These are phyloP conservation scores for Penicillium canescens DNA, from an alignment of 495 filamentous ascomycete genomes.

Conservation along the genomic window DNA sequence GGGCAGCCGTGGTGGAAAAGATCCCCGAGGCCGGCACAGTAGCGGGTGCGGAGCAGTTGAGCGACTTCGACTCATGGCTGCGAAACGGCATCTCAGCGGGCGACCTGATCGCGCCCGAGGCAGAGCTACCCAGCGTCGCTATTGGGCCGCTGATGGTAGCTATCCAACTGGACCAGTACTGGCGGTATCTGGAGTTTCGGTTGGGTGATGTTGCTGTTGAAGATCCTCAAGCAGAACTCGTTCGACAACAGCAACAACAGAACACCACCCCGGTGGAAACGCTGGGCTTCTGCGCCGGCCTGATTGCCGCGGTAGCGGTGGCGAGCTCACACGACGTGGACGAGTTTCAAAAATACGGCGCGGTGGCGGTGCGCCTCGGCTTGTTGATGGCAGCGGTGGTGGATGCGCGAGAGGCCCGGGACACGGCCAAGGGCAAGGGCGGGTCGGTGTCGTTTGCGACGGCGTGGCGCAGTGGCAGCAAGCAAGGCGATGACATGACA, in stretches of 20 bases:
- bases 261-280: slow-evolving; percentile 19
- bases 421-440: slow-evolving; percentile 16
- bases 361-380: slow-evolving; percentile 40
- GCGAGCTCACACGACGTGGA: slow-evolving; percentile 18
- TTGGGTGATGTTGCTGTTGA: neutral
- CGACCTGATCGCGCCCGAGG: neutral
- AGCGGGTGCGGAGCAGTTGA: neutral
- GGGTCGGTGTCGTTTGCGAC: slow-evolving; percentile 23
- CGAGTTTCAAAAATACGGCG: slow-evolving; percentile 35
- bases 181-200: slow-evolving; percentile 9
- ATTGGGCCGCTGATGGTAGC: slow-evolving; percentile 28
- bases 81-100: neutral
- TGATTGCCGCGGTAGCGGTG: slow-evolving; percentile 42
- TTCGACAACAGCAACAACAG: no score
- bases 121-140: neutral
- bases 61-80: neutral
- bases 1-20: slow-evolving; percentile 22
- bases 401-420: slow-evolving; percentile 38
- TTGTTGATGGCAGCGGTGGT: slow-evolving; percentile 39
- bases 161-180: slow-evolving; percentile 30
- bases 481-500: slow-evolving; percentile 15
- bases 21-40: slow-evolving; percentile 20
- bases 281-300: slow-evolving; percentile 46
- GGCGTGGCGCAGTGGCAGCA: slow-evolving; percentile 23
- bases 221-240: neutral